Evolutionary conservation across 1,139 yeast genomes (phyloP).

Genomic region (Komagataea norvegica): DNA sequence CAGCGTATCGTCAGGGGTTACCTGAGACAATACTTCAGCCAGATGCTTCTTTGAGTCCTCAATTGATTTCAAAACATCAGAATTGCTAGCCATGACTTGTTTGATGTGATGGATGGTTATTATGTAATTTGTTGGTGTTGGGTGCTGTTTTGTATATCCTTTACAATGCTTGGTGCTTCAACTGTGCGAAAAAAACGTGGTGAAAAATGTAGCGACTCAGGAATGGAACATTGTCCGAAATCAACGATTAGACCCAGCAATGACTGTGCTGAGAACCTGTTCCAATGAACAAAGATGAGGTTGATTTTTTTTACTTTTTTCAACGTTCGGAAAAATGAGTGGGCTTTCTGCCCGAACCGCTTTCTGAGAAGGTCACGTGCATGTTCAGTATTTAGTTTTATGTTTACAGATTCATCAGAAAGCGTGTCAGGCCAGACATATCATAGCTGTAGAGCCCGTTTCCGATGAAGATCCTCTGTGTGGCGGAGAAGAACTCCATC

Average conservation of each 20-base stretch:
- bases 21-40: slow-evolving; percentile 10
- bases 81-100: not conserved
- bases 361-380: not conserved
- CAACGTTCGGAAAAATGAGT: too few relatives aligned
- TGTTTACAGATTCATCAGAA: too few relatives aligned
- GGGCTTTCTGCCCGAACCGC: too few relatives aligned
- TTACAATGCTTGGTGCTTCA: not conserved
- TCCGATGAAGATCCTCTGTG: slow-evolving; percentile 80
- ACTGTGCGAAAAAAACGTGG: not conserved
- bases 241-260: too few relatives aligned
- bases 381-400: not conserved
- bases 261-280: slow-evolving; percentile 1
- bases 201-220: not conserved
- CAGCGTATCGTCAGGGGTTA: slow-evolving; percentile 19
- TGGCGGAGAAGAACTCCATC: slow-evolving; percentile 95
- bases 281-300: too few relatives aligned
- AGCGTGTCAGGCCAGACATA: too few relatives aligned
- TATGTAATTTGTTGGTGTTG: not conserved
- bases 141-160: not conserved
- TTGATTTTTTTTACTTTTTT: too few relatives aligned
- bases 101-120: not conserved
- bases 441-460: too few relatives aligned
- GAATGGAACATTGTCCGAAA: not conserved
- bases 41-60: slow-evolving; percentile 19
- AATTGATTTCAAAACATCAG: slow-evolving; percentile 11